A percentile compares a stretch with the other conserved stretches of the same genome.
Evolutionary conservation across 2,329 filamentous ascomycete genomes (phyloP).

Genomic region (Hypoxylon rubiginosum): DNA sequence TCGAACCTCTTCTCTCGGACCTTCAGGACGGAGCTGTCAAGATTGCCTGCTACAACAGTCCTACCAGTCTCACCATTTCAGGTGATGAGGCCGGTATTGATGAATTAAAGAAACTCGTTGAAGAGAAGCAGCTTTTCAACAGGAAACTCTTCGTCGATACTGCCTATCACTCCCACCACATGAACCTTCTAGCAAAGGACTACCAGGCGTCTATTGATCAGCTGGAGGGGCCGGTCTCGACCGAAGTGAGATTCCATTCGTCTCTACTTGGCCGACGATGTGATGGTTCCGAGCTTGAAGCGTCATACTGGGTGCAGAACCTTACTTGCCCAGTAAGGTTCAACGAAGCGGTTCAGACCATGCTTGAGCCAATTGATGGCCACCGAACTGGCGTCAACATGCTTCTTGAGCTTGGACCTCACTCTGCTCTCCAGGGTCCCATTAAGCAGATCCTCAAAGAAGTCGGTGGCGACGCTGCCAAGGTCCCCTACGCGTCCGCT

Average conservation of each 20-base stretch:
- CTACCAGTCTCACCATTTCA: conserved; percentile 64
- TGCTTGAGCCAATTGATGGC: conserved; percentile 55
- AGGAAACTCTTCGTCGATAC: conserved; percentile 63
- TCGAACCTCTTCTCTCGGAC: conserved; percentile 55
- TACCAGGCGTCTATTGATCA: conserved; percentile 57
- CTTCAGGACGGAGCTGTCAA: conserved; percentile 53
- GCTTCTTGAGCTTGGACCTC: conserved; percentile 65
- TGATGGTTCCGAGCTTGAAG: conserved; percentile 55
- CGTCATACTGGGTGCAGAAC: conserved; percentile 62
- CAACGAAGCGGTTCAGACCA: conserved; percentile 56
- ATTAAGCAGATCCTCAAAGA: conserved; percentile 64
- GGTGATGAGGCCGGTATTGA: conserved; percentile 62
- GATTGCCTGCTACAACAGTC: conserved; percentile 66
- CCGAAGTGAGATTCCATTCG: conserved; percentile 60
- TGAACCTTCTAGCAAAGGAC: conserved; percentile 63
- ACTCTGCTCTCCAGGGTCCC: conserved; percentile 63
- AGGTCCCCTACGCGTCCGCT: conserved; percentile 59
- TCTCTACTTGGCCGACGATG: conserved; percentile 60
- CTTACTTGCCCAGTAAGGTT: conserved; percentile 57
- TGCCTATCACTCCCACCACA: conserved; percentile 68
- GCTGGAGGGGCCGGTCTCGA: conserved; percentile 50
- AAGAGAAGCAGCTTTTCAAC: conserved; percentile 61
- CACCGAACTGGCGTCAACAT: conserved; percentile 58
- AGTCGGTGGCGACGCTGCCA: conserved; percentile 57
- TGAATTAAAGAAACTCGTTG: conserved; percentile 57